Conservation (phyloP, 129 eudicot species). For the Chrysanthemum seticuspe region DNA sequence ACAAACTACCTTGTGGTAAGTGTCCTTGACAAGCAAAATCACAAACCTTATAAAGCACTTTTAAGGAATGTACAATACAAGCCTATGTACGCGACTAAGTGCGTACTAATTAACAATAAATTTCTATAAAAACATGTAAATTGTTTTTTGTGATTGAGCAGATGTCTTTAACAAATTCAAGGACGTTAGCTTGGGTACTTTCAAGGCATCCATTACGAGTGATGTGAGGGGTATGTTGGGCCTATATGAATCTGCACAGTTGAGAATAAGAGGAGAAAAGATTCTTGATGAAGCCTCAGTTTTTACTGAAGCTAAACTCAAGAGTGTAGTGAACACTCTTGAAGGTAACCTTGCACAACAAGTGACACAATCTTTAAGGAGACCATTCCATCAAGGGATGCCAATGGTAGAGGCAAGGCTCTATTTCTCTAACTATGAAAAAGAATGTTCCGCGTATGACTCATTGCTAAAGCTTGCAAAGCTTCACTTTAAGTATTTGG, state of each 20-base stretch:
- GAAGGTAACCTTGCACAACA: not conserved
- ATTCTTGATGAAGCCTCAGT: not conserved
- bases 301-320: not conserved
- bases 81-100: not conserved
- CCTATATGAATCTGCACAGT: not conserved
- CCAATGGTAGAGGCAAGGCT: constrained; percentile 3
- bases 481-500: not conserved
- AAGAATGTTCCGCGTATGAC: not conserved
- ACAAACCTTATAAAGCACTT: too few relatives aligned
- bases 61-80: too few relatives aligned
- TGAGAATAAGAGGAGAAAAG: not conserved
- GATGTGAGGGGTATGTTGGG: constrained; percentile 2
- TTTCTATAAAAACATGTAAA: too few relatives aligned
- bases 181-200: not conserved
- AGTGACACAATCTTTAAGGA: not conserved
- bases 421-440: constrained; percentile 4
- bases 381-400: not conserved
- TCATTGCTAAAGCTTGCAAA: not conserved
- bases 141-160: not conserved
- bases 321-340: not conserved
- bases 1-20: not conserved
- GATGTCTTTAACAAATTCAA: constrained; percentile 5
- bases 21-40: too few relatives aligned
- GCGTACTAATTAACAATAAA: too few relatives aligned
- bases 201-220: not conserved